Conservation (phyloP, 176 grass and related monocot genomes). For the Musa beccarii region DNA sequence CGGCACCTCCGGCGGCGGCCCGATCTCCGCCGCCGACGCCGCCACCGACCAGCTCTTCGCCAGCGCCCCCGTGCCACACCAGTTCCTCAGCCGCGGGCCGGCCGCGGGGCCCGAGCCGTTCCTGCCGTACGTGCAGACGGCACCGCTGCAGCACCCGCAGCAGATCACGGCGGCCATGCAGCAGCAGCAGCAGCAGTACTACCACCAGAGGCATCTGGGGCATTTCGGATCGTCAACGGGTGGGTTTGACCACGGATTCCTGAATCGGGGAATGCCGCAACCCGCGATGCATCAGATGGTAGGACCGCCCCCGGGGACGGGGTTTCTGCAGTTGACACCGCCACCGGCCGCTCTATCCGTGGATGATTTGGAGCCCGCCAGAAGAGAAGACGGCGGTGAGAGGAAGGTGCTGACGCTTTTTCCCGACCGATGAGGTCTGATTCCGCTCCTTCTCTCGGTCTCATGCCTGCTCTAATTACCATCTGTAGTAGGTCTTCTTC, state of each 20-base stretch:
- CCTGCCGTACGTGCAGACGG: not conserved
- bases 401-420: conserved; percentile 14
- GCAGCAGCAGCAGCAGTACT: conserved; percentile 6
- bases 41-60: conserved; percentile 16
- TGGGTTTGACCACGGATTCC: conserved; percentile 11
- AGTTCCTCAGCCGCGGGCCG: not conserved
- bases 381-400: not conserved
- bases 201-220: conserved; percentile 1
- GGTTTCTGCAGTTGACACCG: not conserved
- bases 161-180: conserved; percentile 3
- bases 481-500: too few species aligned
- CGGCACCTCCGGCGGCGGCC: not conserved
- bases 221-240: conserved; percentile 9
- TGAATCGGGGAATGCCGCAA: not conserved
- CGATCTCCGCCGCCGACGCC: conserved; percentile 11
- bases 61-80: not conserved
- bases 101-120: not conserved
- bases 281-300: conserved; percentile 1
- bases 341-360: not conserved
- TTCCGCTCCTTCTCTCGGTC: not conserved
- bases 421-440: conserved; percentile 9
- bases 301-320: not conserved
- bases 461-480: not conserved
- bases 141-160: conserved; percentile 2
- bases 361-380: not conserved